Evolutionary conservation across 129 eudicot species (phyloP).

Genomic region (Heracleum sosnowskyi): DNA sequence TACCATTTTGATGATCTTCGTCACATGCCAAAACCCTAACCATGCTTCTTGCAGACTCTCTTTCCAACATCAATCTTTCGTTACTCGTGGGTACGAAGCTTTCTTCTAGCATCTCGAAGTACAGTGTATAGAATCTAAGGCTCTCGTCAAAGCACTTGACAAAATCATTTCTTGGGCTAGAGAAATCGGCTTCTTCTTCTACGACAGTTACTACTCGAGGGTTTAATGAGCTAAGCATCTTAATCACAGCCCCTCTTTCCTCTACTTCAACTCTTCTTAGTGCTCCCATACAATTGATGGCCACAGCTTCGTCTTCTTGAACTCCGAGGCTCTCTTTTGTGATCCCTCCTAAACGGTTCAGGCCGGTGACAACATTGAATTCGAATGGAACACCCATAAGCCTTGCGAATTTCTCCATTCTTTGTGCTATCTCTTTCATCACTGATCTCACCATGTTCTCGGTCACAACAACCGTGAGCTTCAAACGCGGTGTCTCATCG

Average conservation of each 20-base stretch:
- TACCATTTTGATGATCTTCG: conserved; percentile 14
- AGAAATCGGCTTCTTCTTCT: conserved; percentile 82
- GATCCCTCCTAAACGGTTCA: conserved; percentile 39
- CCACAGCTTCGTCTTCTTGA: conserved; percentile 66
- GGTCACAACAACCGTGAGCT: conserved; percentile 64
- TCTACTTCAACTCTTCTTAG: conserved; percentile 44
- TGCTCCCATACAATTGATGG: conserved; percentile 62
- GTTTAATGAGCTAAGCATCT: conserved; percentile 31
- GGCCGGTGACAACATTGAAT: conserved; percentile 48
- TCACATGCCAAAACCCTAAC: conserved; percentile 64
- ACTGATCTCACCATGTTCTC: conserved; percentile 36
- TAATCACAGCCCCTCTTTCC: conserved; percentile 42
- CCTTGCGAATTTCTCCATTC: conserved; percentile 90
- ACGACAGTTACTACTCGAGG: conserved; percentile 75
- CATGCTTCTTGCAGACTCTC: conserved; percentile 57
- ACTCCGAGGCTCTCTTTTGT: conserved; percentile 42
- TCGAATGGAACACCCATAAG: conserved; percentile 92
- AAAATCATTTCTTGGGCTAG: conserved; percentile 48
- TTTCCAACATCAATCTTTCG: conserved; percentile 65
- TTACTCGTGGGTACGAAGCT: conserved; percentile 63
- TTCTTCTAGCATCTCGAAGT: conserved; percentile 85
- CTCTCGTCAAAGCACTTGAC: conserved; percentile 72
- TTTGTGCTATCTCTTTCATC: conserved; percentile 63
- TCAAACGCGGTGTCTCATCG: conserved; percentile 67
- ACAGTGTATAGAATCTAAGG: conserved; percentile 60